Percentiles rank a stretch among this genome's conserved stretches.
These are phyloP conservation scores for Solanum chilense DNA, from an alignment of 257 asterid genomes.

Conservation along the genomic window DNA sequence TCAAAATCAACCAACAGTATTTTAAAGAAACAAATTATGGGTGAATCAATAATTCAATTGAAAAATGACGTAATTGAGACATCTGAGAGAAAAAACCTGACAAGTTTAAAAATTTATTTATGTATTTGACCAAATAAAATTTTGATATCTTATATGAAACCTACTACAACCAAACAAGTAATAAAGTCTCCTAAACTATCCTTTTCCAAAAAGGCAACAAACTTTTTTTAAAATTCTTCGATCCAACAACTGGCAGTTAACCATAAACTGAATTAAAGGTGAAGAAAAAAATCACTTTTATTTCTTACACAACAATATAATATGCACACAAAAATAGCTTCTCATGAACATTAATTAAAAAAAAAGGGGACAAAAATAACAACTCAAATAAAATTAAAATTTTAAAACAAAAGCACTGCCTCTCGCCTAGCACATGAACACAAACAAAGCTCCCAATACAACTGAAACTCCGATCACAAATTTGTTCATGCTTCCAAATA, in stretches of 20 bases:
- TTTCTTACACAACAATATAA: neutral
- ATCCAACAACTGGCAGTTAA: neutral
- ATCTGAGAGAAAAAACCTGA: fast-evolving
- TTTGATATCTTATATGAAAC: neutral
- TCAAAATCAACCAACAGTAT: too few relatives aligned
- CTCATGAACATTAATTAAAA: neutral
- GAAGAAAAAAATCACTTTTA: neutral
- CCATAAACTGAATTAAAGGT: neutral
- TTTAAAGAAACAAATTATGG: too few relatives aligned
- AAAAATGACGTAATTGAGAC: too few relatives aligned
- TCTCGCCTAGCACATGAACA: constrained; percentile 55
- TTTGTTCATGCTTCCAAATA: constrained; percentile 15
- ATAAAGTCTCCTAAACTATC: neutral
- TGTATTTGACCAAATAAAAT: too few relatives aligned
- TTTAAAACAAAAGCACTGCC: constrained; percentile 47
- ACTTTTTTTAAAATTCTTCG: neutral
- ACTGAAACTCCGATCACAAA: constrained; percentile 22
- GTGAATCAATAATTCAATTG: too few relatives aligned
- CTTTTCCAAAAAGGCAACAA: neutral
- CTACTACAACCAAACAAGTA: neutral
- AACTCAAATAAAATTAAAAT: neutral
- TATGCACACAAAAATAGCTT: neutral
- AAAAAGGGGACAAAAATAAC: neutral
- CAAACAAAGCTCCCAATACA: constrained; percentile 33
- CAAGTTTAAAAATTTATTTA: too few relatives aligned